Evolutionary conservation across 1,284 basidiomycete genomes (phyloP), one percentile per base, ranked within the genome.

Genomic region (Ustilago cynodontis): DNA sequence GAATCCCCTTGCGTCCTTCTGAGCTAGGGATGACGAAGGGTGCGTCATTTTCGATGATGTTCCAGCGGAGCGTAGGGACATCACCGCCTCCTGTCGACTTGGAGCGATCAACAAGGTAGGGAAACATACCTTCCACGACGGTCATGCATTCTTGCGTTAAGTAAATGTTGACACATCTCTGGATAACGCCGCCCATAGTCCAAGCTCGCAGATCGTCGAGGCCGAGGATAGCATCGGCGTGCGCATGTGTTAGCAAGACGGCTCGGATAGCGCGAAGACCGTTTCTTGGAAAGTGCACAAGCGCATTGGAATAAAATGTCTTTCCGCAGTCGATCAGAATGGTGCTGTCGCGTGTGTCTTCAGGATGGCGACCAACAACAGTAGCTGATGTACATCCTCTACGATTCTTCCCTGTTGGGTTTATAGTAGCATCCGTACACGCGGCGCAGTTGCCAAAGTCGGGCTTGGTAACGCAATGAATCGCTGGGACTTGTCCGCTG

Each of bases 251-350:
- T 2, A 85, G 74, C 16, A 85, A 59, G 26, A 85, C 77, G 0
- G 81, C 83, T 28, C 79, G 67, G 31, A 85, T 81, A 14, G 68
- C 52, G 0, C 81, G 73, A 31, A 82, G 62, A 11, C 72, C 65
- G 28, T 84, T 59, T 18, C 31, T 45, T 1, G 76, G 69, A 47
- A 84, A 84, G 33, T 67, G 58, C 3, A 60, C 64, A 18, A 84
- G 26, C 1, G 77, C 78, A 14, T 79, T 78, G 14, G 65, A 61
- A 52, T 84, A 83, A 55, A 85, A 85, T 3, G 82, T 84, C 59
- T 82, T 82, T 10, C 83, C 83, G 54, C 81, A 82, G 59, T 85
- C 83, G 59, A 85, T 83, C n/a, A 85, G 51, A 39, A 85, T 80
- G 28, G 73, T 71, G 18, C 71, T 78, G 16, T 71, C 56, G 1